These are phyloP conservation scores for Saturnispora besseyi DNA, from an alignment of 805 yeast species.

Conservation along the genomic window DNA sequence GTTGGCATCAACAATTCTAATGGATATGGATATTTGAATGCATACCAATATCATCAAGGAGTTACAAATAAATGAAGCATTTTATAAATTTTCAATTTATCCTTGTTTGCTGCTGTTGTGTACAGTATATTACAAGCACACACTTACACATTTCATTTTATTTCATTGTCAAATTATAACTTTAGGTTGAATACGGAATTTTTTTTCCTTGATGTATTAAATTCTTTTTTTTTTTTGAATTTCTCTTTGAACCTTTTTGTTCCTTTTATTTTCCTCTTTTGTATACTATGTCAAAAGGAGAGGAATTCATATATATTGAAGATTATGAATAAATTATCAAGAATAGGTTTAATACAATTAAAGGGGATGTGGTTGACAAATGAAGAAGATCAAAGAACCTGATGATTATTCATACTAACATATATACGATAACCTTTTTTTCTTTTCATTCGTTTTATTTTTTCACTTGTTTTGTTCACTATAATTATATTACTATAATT, in stretches of 20 bases:
- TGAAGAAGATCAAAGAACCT: background rate
- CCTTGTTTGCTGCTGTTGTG: background rate
- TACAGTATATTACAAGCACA: background rate
- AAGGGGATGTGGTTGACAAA: background rate
- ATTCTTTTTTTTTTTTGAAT: background rate
- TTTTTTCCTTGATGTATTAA: background rate
- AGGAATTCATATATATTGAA: background rate
- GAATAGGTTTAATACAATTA: background rate
- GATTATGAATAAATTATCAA: background rate
- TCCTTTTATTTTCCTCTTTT: conserved; percentile 3
- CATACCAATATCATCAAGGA: conserved; percentile 6
- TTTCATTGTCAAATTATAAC: background rate
- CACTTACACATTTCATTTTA: conserved; percentile 1
- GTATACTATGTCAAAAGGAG: background rate
- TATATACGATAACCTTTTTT: conserved; percentile 8
- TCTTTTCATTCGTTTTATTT: background rate
- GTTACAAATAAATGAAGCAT: background rate
- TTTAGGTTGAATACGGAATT: background rate
- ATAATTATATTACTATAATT: background rate
- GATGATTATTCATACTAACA: conserved; percentile 10
- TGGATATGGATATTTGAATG: conserved; percentile 6
- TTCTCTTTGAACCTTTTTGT: background rate
- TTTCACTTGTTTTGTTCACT: background rate
- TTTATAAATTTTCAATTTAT: background rate
- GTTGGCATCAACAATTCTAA: background rate